Evolutionary conservation across 805 yeast genomes (phyloP).

Genomic region (Millerozyma acaciae): DNA sequence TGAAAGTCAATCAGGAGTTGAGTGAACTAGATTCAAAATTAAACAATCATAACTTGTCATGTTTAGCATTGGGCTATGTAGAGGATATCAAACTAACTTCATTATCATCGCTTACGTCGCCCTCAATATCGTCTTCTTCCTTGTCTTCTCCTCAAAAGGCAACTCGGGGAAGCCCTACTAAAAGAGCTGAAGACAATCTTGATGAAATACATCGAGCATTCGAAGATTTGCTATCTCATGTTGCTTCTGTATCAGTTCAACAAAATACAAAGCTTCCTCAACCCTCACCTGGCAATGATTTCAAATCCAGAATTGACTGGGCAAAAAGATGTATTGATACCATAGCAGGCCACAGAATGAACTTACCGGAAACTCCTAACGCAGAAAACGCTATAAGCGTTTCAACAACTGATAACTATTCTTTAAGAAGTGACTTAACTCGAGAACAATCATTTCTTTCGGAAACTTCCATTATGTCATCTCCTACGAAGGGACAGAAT

Average conservation of each 20-base stretch:
- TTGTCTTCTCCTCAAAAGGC: conserved; percentile 7
- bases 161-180: not conserved
- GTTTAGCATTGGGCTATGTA: conserved; percentile 45
- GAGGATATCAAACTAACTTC: conserved; percentile 36
- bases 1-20: conserved; percentile 23
- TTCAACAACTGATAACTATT: conserved; percentile 9
- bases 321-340: conserved; percentile 38
- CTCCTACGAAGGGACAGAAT: conserved; percentile 17
- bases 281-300: conserved; percentile 16
- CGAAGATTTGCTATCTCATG: conserved; percentile 44
- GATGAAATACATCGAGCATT: conserved; percentile 16
- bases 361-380: conserved; percentile 5
- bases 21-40: conserved; percentile 23
- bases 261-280: conserved; percentile 39
- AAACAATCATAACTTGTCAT: conserved; percentile 41
- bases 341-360: conserved; percentile 9
- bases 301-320: conserved; percentile 31
- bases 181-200: not conserved
- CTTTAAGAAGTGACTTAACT: conserved; percentile 7
- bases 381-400: conserved; percentile 6
- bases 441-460: conserved; percentile 20
- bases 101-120: not conserved
- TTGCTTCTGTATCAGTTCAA: conserved; percentile 46
- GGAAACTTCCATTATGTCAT: conserved; percentile 27
- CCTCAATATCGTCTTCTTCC: conserved; percentile 6